phyloP scores from a whole-genome alignment of 805 yeast genomes.

The Saturnispora halmiae region DNA sequence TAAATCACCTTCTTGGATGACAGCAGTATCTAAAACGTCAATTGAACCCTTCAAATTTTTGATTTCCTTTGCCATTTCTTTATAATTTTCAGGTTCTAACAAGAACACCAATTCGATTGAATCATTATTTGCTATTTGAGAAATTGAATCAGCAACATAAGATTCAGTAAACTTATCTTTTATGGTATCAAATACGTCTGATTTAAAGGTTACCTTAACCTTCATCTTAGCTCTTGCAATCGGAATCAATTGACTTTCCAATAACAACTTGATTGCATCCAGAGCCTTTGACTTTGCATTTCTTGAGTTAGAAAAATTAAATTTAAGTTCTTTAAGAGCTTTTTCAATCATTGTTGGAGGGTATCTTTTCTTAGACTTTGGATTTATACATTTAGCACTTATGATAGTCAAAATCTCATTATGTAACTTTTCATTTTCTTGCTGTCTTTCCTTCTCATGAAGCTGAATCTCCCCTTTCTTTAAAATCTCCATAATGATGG shows the following conservation, averaged over 20 bases:
- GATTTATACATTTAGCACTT: constrained; percentile 86
- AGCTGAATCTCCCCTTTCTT: constrained; percentile 90
- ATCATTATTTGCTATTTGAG: constrained; percentile 11
- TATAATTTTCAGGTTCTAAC: constrained; percentile 21
- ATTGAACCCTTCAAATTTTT: constrained; percentile 34
- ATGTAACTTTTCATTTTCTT: constrained; percentile 41
- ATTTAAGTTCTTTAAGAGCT: constrained; percentile 67
- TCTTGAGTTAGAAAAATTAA: constrained; percentile 54
- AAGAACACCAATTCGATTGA: constrained; percentile 15
- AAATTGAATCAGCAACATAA: constrained; percentile 13
- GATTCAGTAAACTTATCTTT: constrained; percentile 18
- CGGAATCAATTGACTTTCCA: constrained; percentile 76
- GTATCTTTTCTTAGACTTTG: constrained; percentile 79
- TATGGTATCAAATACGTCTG: constrained; percentile 41
- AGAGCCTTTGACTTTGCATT: constrained; percentile 78
- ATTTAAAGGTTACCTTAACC: constrained; percentile 51
- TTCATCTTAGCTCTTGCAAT: constrained; percentile 94
- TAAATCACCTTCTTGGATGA: constrained; percentile 19
- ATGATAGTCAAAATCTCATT: constrained; percentile 78
- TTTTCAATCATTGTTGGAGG: constrained; percentile 93
- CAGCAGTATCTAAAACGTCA: constrained; percentile 33
- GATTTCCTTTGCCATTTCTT: constrained; percentile 33
- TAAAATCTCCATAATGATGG: constrained; percentile 71
- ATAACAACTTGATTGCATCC: constrained; percentile 76
- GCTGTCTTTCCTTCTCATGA: constrained; percentile 86